Conservation (phyloP, 2,329 filamentous ascomycete genomes). For the Aspergillus piperis region DNA sequence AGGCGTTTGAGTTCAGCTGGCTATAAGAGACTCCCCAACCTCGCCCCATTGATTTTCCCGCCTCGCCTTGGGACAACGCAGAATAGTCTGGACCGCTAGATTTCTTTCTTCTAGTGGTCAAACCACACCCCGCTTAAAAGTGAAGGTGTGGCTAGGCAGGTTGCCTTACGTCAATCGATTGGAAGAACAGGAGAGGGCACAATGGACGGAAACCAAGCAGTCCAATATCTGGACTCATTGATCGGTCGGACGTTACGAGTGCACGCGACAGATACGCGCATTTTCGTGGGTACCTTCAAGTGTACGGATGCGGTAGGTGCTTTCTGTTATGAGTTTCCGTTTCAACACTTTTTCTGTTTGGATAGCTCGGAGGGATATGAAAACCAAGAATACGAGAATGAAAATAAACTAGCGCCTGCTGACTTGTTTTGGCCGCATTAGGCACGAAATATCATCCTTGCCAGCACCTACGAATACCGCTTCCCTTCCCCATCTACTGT, state of each 20-base stretch:
- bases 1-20: constrained; percentile 3
- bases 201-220: constrained; percentile 40
- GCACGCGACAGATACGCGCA: constrained; percentile 76
- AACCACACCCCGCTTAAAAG: constrained; percentile 2
- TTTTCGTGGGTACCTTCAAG: constrained; percentile 89
- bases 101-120: constrained; percentile 8
- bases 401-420: constrained; percentile 13
- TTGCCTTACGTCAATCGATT: constrained; percentile 2
- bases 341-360: constrained; percentile 2
- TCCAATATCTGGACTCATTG: constrained; percentile 56
- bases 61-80: constrained; percentile 3
- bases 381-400: constrained; percentile 11
- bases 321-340: not conserved
- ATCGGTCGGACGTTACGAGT: constrained; percentile 79
- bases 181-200: constrained; percentile 21
- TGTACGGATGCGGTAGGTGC: constrained; percentile 82
- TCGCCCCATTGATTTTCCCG: not conserved
- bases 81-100: constrained; percentile 14
- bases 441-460: constrained; percentile 87
- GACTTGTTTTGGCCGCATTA: constrained; percentile 40
- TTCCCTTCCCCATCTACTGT: constrained; percentile 61
- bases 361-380: not conserved
- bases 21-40: constrained; percentile 1
- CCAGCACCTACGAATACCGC: constrained; percentile 86
- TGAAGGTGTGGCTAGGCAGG: constrained; percentile 1